These are phyloP conservation scores for Echinosophora koreensis DNA, from an alignment of 306 rosid species.

Conservation along the genomic window DNA sequence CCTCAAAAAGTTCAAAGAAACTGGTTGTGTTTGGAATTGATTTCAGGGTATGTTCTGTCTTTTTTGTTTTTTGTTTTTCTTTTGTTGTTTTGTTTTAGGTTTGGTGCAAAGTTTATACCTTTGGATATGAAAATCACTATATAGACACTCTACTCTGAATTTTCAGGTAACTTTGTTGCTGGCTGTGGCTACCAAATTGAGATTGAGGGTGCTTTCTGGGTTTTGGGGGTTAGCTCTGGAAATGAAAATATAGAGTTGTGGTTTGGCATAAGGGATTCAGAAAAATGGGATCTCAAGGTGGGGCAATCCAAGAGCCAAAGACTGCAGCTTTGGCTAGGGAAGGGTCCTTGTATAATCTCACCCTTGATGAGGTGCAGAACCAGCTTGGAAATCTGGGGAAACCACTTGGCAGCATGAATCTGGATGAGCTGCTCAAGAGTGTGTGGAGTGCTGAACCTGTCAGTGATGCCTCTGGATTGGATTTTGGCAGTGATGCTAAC, in stretches of 20 bases:
- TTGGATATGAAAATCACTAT: background rate
- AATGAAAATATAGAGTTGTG: conserved; percentile 39
- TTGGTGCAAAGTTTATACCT: background rate
- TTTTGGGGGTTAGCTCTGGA: conserved; percentile 27
- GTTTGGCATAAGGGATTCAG: conserved; percentile 48
- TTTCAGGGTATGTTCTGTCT: conserved; percentile 30
- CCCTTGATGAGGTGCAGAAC: conserved; percentile 94
- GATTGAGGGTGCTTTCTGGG: conserved; percentile 8
- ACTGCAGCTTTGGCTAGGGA: conserved; percentile 65
- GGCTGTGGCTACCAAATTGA: conserved; percentile 18
- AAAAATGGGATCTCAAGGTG: conserved; percentile 93
- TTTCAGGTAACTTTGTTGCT: conserved; percentile 15
- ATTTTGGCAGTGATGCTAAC: conserved; percentile 46
- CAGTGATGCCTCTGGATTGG: conserved; percentile 54
- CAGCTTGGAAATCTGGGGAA: conserved; percentile 96
- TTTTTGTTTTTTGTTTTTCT: no score
- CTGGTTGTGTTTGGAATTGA: conserved; percentile 13
- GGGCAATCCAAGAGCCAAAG: conserved; percentile 69
- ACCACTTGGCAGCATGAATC: conserved; percentile 96
- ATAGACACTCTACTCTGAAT: background rate
- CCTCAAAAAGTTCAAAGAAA: background rate
- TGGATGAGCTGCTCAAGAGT: conserved; percentile 88
- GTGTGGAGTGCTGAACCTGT: conserved; percentile 70
- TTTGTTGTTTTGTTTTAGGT: background rate
- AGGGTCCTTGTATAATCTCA: conserved; percentile 82